phyloP scores from a whole-genome alignment of 225 moss, liverwort and hornwort genomes.

The Marchantia paleacea region DNA sequence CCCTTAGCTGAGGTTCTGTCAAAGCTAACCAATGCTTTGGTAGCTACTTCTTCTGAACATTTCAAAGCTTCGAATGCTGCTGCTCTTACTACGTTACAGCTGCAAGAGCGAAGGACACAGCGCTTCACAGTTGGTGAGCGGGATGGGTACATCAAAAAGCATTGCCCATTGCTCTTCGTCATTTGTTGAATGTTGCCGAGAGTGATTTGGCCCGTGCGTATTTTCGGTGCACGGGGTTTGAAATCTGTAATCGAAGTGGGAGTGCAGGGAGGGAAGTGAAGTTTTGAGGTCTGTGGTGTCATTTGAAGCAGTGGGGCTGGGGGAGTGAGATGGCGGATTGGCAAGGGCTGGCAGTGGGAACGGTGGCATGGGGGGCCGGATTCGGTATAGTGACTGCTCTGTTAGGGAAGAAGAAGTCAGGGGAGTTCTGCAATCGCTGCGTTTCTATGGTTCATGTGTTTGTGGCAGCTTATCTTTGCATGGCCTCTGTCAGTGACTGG shows the following conservation, averaged over 20 bases:
- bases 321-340: constrained; percentile 24
- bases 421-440: constrained; percentile 86
- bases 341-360: constrained; percentile 45
- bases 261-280: too few species aligned
- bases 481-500: constrained; percentile 66
- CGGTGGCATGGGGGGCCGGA: constrained; percentile 54
- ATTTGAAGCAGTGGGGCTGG: neutral
- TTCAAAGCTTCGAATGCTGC: neutral
- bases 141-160: neutral
- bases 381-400: constrained; percentile 52
- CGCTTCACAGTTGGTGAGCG: neutral
- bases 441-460: constrained; percentile 78
- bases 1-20: too few species aligned
- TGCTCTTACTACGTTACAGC: neutral
- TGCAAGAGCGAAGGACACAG: neutral
- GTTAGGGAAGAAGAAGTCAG: constrained; percentile 42
- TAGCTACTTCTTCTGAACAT: too few species aligned
- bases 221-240: neutral
- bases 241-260: neutral
- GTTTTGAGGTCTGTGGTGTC: neutral
- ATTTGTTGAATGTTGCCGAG: neutral
- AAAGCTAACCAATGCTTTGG: too few species aligned
- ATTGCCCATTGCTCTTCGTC: neutral
- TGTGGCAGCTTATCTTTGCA: constrained; percentile 55
- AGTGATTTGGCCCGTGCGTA: neutral